Evolutionary conservation across 1,139 yeast genomes (phyloP).

Genomic region (Keqinozyma sinolaborantium): DNA sequence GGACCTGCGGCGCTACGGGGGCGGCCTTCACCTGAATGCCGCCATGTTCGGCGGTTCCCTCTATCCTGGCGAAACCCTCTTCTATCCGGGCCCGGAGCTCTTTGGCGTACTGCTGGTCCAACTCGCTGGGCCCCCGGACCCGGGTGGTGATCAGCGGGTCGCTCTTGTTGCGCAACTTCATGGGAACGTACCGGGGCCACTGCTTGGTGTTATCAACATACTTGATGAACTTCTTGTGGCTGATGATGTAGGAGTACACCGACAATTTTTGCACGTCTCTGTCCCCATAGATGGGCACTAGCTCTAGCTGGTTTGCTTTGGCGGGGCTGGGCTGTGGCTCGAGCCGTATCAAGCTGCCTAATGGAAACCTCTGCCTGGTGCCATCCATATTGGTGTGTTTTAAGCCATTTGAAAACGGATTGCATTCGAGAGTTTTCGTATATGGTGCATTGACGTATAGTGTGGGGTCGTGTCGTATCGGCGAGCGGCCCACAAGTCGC

Average conservation of each 20-base stretch:
- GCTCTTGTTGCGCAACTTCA: conserved; percentile 9
- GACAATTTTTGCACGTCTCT: conserved; percentile 1
- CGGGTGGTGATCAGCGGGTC: conserved; percentile 1
- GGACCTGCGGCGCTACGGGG: conserved; percentile 5
- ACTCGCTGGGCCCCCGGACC: conserved; percentile 1
- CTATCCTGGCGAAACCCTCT: conserved; percentile 2
- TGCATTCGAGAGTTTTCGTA: conserved; percentile 4
- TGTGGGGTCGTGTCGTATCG: conserved; percentile 6
- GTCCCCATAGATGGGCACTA: conserved; percentile 2
- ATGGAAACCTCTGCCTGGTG: conserved; percentile 8
- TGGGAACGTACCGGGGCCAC: conserved; percentile 9
- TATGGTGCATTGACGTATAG: conserved; percentile 5
- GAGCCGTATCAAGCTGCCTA: conserved; percentile 8
- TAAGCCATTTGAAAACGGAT: conserved; percentile 10
- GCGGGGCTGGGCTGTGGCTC: conserved; percentile 1
- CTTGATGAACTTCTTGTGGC: conserved; percentile 7
- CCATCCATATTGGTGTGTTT: conserved; percentile 8
- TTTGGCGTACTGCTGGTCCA: conserved; percentile 4
- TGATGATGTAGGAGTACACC: conserved; percentile 6
- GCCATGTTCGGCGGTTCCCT: background rate
- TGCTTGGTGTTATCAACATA: conserved; percentile 2
- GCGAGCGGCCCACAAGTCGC: background rate
- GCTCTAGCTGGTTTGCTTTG: background rate
- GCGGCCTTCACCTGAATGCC: conserved; percentile 5
- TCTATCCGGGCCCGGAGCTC: conserved; percentile 5